Evolutionary conservation across 805 yeast species (phyloP).

Genomic region (Sungouiella thailandica): DNA sequence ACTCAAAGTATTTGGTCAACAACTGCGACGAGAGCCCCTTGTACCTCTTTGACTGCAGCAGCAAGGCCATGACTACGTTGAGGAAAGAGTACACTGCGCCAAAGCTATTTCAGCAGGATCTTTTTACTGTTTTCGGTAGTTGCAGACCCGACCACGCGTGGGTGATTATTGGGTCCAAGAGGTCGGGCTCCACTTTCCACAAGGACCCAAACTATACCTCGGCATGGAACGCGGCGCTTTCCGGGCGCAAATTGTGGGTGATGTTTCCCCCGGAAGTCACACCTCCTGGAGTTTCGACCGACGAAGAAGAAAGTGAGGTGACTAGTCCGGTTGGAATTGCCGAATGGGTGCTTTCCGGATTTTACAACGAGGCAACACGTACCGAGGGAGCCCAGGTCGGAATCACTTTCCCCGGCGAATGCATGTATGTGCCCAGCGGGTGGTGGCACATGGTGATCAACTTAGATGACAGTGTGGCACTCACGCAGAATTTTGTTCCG

Average conservation of each 20-base stretch:
- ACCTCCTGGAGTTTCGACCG: conserved; percentile 85
- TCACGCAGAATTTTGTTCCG: conserved; percentile 89
- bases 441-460: conserved; percentile 98
- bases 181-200: conserved; percentile 88
- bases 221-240: conserved; percentile 82
- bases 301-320: conserved; percentile 76
- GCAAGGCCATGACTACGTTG: conserved; percentile 58
- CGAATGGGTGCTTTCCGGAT: conserved; percentile 85
- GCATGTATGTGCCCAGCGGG: conserved; percentile 87
- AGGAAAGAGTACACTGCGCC: conserved; percentile 54
- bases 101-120: conserved; percentile 50
- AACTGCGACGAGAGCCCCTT: conserved; percentile 82
- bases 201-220: conserved; percentile 88
- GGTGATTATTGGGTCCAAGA: conserved; percentile 78
- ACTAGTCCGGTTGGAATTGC: conserved; percentile 90
- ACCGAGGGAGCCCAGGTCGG: conserved; percentile 56
- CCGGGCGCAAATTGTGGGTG: conserved; percentile 79
- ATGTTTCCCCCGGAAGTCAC: conserved; percentile 74
- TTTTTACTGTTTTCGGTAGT: conserved; percentile 51
- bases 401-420: conserved; percentile 75
- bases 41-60: conserved; percentile 78
- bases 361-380: conserved; percentile 62
- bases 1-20: conserved; percentile 51
- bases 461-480: conserved; percentile 73
- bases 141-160: conserved; percentile 90